Evolutionary conservation across 78 protist genomes (phyloP).

Genomic region (Emiliania huxleyi): DNA sequence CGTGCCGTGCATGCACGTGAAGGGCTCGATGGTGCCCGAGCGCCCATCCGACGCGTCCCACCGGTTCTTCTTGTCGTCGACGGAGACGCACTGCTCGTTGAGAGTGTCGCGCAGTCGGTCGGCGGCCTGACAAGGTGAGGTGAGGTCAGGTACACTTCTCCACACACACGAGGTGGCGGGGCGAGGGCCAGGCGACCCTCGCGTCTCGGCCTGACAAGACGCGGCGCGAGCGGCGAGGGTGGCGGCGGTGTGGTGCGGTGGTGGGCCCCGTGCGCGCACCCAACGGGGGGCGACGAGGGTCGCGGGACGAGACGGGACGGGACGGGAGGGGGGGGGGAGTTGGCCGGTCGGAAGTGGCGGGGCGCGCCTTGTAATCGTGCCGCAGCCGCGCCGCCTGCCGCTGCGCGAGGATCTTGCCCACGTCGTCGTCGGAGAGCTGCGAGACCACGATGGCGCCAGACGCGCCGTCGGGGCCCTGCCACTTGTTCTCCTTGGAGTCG

Average conservation of each 20-base stretch:
- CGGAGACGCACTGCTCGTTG: not conserved
- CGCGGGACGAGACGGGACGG: not conserved
- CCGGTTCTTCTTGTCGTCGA: slow-evolving; percentile 7
- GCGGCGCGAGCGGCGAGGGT: no score
- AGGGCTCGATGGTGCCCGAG: not conserved
- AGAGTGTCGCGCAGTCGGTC: not conserved
- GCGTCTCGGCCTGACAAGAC: no score
- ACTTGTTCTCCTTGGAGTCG: not conserved
- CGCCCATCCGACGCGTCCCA: slow-evolving; percentile 15
- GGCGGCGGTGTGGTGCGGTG: not conserved
- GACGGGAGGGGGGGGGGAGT: no score
- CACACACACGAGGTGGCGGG: no score
- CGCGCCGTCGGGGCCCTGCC: not conserved
- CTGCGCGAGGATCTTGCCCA: not conserved
- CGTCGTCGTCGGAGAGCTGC: not conserved
- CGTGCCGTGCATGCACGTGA: not conserved
- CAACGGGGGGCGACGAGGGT: no score
- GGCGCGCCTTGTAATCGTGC: not conserved
- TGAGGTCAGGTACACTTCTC: no score
- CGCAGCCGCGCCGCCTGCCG: slow-evolving; percentile 5
- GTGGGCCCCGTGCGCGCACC: not conserved
- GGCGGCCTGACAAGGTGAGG: not conserved
- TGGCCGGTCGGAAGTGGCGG: no score
- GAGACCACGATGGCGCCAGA: not conserved
- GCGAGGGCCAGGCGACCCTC: no score